Evolutionary conservation across 2,329 filamentous ascomycete genomes (phyloP).

Genomic region (Botrytis aclada): DNA sequence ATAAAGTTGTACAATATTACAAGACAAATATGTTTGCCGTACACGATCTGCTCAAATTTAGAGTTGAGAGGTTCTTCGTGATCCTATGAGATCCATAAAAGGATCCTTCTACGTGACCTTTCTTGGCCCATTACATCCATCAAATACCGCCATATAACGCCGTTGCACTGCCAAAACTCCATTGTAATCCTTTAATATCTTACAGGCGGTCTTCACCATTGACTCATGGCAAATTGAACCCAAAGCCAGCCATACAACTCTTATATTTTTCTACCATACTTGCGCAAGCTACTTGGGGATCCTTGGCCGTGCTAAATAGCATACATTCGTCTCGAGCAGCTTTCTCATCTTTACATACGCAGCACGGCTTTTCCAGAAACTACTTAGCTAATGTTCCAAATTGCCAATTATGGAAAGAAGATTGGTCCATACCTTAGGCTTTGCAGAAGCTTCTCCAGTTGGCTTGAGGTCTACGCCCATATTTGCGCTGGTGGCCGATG

Average conservation of each 20-base stretch:
- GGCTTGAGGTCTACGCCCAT: constrained; percentile 32
- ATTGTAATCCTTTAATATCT: constrained; percentile 18
- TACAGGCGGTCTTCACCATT: neutral
- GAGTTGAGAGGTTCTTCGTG: constrained; percentile 30
- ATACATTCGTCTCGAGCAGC: constrained; percentile 93
- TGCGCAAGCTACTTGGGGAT: constrained; percentile 81
- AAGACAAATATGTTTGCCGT: neutral
- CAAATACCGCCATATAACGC: constrained; percentile 21
- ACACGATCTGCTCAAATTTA: constrained; percentile 10
- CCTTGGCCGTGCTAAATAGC: constrained; percentile 85
- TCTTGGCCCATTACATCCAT: neutral
- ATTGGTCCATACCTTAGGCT: constrained; percentile 30
- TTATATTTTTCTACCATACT: constrained; percentile 81
- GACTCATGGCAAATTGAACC: constrained; percentile 60
- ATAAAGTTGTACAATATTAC: constrained; percentile 12
- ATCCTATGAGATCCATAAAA: constrained; percentile 9
- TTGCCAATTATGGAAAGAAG: neutral
- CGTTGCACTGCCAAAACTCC: constrained; percentile 30
- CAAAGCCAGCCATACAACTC: constrained; percentile 88
- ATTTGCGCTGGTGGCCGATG: constrained; percentile 30
- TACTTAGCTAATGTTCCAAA: constrained; percentile 11
- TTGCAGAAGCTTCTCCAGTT: constrained; percentile 26
- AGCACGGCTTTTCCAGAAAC: constrained; percentile 69
- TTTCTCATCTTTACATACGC: constrained; percentile 96
- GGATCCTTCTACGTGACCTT: constrained; percentile 3